Percentiles rank a stretch among this genome's conserved stretches.
Conservation (phyloP, 179 eudicot genomes). For the Monotropa hypopitys region DNA sequence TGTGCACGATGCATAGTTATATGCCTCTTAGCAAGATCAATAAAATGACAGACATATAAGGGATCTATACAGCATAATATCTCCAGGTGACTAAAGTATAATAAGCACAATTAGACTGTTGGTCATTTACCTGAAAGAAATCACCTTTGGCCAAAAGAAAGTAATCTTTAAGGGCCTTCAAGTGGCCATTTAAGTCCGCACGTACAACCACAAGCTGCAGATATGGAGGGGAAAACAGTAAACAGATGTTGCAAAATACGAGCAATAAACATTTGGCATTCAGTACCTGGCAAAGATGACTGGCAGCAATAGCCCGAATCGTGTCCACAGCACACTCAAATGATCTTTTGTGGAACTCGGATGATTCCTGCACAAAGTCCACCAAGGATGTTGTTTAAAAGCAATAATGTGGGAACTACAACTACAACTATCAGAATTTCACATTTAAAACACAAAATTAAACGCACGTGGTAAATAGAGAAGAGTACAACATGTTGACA, state of each 20-base stretch:
- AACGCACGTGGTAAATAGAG: background rate
- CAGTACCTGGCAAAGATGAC: constrained; percentile 95
- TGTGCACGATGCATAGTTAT: background rate
- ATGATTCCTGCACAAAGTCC: constrained; percentile 55
- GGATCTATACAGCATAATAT: background rate
- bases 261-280: background rate
- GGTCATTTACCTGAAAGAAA: constrained; percentile 72
- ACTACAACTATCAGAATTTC: background rate
- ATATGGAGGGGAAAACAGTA: constrained; percentile 9
- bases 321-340: constrained; percentile 88
- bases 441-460: background rate
- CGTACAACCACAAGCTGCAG: constrained; percentile 96
- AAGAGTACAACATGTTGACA: background rate
- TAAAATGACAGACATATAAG: background rate
- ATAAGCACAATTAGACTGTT: background rate
- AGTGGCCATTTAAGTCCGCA: constrained; percentile 92
- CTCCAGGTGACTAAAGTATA: background rate
- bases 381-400: constrained; percentile 2
- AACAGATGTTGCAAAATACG: background rate
- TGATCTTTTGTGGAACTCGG: constrained; percentile 94
- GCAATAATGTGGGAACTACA: background rate
- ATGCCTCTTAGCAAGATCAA: background rate
- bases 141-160: constrained; percentile 96
- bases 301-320: constrained; percentile 78
- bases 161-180: constrained; percentile 94